Evolutionary conservation across 805 yeast genomes (phyloP), one percentile per base, ranked within the genome.

Genomic region (Metschnikowia vanudenii): DNA sequence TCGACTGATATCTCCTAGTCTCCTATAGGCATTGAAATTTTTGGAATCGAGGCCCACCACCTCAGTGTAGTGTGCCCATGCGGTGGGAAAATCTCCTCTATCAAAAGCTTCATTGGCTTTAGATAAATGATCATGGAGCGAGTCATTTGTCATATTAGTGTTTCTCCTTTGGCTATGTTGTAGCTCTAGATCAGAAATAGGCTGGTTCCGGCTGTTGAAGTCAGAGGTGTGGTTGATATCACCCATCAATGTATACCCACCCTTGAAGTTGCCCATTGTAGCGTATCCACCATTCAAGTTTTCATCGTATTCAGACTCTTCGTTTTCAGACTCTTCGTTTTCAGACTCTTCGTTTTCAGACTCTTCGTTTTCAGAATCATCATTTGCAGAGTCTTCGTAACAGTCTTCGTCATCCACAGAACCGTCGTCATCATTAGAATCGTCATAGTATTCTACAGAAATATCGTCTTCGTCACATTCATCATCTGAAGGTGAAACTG

Each of bases 81-180:
- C 92, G 1, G 68, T 73, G 26, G 75, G 78, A 16, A 78, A 73
- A 55, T 85, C 84, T 41, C 76, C 75, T 24, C 76, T 61, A 1
- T 86, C 96, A 71, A 84, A 90, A 0, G 89, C 87, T 55, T 84
- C 90, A 58, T 88, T 86, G 1, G 96, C 97, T 53, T 75, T 74
- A 9, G 92, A 82, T 18, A 88, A 63, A 45, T 83, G 60, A 32
- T 73, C 69, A 39, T 83, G 73, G 2, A 88, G 86, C 0, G 91
- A 96, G 54, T 84, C 84, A 50, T 81, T 57, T 19, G 79, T 79
- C 41, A 73, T 65, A 32, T 70, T 61, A 18, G 76, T 47, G 19
- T 58, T 58, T 26, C 59, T 47, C 58, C 59, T 64, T 53, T 70
- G 63, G 50, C 64, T 68, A 12, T 76, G 58, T 49, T 69, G 65